These are phyloP conservation scores for Angomonas deanei DNA, from an alignment of 208 protist genomes.

Conservation along the genomic window DNA sequence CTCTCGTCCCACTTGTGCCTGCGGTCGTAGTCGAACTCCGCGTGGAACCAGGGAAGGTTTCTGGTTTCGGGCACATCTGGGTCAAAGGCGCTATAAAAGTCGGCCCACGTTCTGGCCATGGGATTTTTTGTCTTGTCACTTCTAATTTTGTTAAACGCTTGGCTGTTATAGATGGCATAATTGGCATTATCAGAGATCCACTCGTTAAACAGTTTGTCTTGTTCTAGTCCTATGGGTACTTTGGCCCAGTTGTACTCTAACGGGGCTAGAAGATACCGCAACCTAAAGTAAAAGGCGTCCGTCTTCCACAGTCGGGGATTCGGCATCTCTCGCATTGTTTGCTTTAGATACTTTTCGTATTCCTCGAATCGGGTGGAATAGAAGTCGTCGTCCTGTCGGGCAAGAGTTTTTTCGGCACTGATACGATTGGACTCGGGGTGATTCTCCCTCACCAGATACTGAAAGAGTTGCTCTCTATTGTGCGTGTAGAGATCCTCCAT, in stretches of 20 bases:
- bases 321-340: slow-evolving; percentile 86
- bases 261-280: slow-evolving; percentile 76
- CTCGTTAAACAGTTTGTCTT: slow-evolving; percentile 82
- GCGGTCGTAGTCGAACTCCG: slow-evolving; percentile 86
- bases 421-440: slow-evolving; percentile 86
- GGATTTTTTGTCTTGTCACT: slow-evolving; percentile 69
- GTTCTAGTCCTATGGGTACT: slow-evolving; percentile 60
- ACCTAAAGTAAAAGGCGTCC: slow-evolving; percentile 87
- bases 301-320: slow-evolving; percentile 89
- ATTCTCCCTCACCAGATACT: slow-evolving; percentile 84
- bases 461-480: slow-evolving; percentile 84
- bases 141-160: slow-evolving; percentile 53
- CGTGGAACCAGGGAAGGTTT: slow-evolving; percentile 84
- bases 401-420: slow-evolving; percentile 75
- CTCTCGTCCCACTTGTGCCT: slow-evolving; percentile 89
- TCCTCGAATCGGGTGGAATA: slow-evolving; percentile 87
- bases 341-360: slow-evolving; percentile 85
- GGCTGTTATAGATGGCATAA: slow-evolving; percentile 79
- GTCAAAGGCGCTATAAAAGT: slow-evolving; percentile 85
- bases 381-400: slow-evolving; percentile 86
- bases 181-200: slow-evolving; percentile 82
- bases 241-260: slow-evolving; percentile 89
- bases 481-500: slow-evolving; percentile 88
- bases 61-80: slow-evolving; percentile 80
- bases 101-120: slow-evolving; percentile 81